Evolutionary conservation across 2,329 filamentous ascomycete genomes (phyloP).

Genomic region (Cordyceps cateniannulata): DNA sequence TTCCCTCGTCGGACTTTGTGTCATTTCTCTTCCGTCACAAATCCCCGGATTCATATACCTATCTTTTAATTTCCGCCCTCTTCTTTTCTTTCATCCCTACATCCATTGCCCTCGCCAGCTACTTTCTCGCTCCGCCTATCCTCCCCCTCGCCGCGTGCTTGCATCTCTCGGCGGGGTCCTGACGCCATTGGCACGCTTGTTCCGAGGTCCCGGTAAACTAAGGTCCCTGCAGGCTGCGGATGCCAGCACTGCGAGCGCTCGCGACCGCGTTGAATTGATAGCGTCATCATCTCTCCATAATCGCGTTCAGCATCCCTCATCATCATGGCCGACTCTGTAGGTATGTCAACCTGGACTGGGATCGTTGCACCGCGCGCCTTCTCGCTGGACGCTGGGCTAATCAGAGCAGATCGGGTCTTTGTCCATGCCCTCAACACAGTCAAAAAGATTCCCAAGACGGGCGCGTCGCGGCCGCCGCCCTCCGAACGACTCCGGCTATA

Average conservation of each 20-base stretch:
- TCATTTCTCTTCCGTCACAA: neutral
- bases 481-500: constrained; percentile 84
- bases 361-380: neutral
- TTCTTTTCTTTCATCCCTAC: neutral
- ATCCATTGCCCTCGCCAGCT: neutral
- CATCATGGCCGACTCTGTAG: constrained; percentile 33
- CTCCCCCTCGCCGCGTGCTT: neutral
- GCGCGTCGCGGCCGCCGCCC: constrained; percentile 80
- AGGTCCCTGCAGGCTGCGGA: neutral
- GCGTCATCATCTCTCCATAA: constrained; percentile 3
- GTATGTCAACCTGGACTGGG: constrained; percentile 16
- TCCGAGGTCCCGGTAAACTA: constrained; percentile 13
- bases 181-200: constrained; percentile 14
- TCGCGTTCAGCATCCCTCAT: neutral
- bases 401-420: constrained; percentile 78
- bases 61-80: neutral
- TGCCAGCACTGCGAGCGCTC: neutral
- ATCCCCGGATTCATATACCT: neutral
- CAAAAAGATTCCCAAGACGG: constrained; percentile 93
- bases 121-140: neutral
- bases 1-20: neutral
- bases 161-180: constrained; percentile 12
- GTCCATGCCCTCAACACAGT: constrained; percentile 98
- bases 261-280: neutral
- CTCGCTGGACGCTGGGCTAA: constrained; percentile 1